Evolutionary conservation across 2,329 filamentous ascomycete genomes (phyloP).

Genomic region (Tolypocladium pustulatum): DNA sequence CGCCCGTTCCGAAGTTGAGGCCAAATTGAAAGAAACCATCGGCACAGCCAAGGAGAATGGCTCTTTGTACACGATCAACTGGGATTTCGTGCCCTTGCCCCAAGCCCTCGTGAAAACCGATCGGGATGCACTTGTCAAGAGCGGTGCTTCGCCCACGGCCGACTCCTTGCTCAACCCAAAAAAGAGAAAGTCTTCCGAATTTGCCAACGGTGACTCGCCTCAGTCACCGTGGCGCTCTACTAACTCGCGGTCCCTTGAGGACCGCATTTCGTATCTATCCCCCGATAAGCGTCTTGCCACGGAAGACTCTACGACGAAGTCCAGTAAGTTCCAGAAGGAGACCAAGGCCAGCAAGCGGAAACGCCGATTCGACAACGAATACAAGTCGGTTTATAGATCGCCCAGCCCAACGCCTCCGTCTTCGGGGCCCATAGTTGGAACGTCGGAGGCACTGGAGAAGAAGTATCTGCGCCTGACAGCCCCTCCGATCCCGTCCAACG

Average conservation of each 20-base stretch:
- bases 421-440: constrained; percentile 71
- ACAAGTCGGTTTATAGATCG: constrained; percentile 44
- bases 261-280: constrained; percentile 59
- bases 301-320: constrained; percentile 37
- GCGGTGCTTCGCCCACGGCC: constrained; percentile 15
- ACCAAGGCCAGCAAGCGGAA: constrained; percentile 81
- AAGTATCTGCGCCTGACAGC: constrained; percentile 88
- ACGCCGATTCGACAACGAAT: constrained; percentile 69
- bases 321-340: constrained; percentile 90
- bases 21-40: constrained; percentile 77
- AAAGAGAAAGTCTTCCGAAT: constrained; percentile 75
- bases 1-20: constrained; percentile 61
- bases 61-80: constrained; percentile 65
- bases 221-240: constrained; percentile 66
- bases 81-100: constrained; percentile 73
- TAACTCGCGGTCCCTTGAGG: constrained; percentile 55
- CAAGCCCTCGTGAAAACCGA: constrained; percentile 73
- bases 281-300: constrained; percentile 28
- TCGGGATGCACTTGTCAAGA: constrained; percentile 40
- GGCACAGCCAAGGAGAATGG: constrained; percentile 67
- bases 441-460: constrained; percentile 79
- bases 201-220: constrained; percentile 40
- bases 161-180: constrained; percentile 36
- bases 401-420: constrained; percentile 46
- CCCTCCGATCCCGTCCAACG: constrained; percentile 76